A percentile compares a stretch with the other conserved stretches of the same genome.
Evolutionary conservation across 225 moss, liverwort and hornwort genomes (phyloP).

Genomic region (Antitrichia curtipendula): DNA sequence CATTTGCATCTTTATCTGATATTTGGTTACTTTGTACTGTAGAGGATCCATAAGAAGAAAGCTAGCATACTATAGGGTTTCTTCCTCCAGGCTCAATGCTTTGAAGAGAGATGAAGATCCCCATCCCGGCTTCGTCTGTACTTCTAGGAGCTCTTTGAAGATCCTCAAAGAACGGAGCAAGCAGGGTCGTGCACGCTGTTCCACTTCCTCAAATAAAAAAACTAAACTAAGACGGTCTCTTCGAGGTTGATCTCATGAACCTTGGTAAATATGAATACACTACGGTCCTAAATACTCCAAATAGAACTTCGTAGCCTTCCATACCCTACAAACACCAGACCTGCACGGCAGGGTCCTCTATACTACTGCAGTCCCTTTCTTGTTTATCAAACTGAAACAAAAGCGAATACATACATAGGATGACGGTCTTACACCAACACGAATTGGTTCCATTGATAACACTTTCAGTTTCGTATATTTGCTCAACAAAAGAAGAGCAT

Average conservation of each 20-base stretch:
- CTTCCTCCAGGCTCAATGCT: background rate
- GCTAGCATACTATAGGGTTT: background rate
- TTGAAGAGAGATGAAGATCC: background rate
- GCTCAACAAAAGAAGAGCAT: background rate
- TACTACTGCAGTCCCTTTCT: background rate
- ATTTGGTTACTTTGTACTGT: background rate
- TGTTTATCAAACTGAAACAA: background rate
- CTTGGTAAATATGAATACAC: background rate
- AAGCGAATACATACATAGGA: background rate
- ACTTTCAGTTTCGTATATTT: background rate
- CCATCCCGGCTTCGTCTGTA: background rate
- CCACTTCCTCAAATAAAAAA: background rate
- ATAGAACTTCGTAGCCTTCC: background rate
- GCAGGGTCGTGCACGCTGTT: background rate
- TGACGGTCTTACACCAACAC: background rate
- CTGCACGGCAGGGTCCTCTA: background rate
- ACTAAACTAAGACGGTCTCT: background rate
- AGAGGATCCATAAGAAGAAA: background rate
- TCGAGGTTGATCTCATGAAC: background rate
- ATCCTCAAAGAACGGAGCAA: no score
- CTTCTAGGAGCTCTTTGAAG: background rate
- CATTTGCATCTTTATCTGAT: background rate
- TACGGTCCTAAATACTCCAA: background rate
- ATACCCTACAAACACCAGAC: background rate
- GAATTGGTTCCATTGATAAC: background rate